Base-by-base conservation (phyloP, 2,329 filamentous ascomycete species). In the Xylaria multiplex region DNA sequence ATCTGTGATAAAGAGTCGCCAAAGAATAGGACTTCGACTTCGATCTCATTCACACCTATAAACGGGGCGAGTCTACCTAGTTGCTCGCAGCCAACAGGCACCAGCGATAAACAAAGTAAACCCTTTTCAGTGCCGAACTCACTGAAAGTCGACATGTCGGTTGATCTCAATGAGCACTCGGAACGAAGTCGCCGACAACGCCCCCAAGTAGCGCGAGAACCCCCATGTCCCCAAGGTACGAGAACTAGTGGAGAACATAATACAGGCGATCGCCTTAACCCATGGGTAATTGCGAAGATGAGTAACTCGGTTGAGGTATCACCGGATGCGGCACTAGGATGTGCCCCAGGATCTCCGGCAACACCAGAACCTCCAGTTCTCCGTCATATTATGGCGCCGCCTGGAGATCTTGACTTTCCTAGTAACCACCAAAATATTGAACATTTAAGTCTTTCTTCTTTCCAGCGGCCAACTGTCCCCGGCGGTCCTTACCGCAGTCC, bases 221-320 rank as follows among this genome's bases (percentile, higher is more conserved):
- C 55, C 32, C 19, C 4, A 3, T 19, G 22, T 40, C 30, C 62
- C 19, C 37, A 37, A 19, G 37, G 45, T 24, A 37, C 30, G 27
- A 27, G 2, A 37, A 59, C 19, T 22, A 27, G 16, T 14, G 19
- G 30, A 43, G 43, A 40, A 35, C 24, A 19, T 45, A 56, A 32
- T 24, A 6, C 9, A 6, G 37, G 32, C 16, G 52, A 52, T 57
- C 71, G 59, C 9, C 66, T 80, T 6, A 81, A 81, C 62, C 80
- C 79, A 24, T 82, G 79, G 79, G 66, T 75, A 6, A 79, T 81
- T 67, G 78, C 80, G 32, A 81, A 79, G 65, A 73, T 79, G 72
- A 77, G 71, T 40, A 69, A 73, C n/a, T 68, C 73, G 35, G 61
- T 22, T n/a, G 50, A 40, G 24, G 37, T 13, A 19, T 14, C 49